Base-by-base conservation (phyloP, 352 stramenopile genomes). In the Blastocystis sp. region DNA sequence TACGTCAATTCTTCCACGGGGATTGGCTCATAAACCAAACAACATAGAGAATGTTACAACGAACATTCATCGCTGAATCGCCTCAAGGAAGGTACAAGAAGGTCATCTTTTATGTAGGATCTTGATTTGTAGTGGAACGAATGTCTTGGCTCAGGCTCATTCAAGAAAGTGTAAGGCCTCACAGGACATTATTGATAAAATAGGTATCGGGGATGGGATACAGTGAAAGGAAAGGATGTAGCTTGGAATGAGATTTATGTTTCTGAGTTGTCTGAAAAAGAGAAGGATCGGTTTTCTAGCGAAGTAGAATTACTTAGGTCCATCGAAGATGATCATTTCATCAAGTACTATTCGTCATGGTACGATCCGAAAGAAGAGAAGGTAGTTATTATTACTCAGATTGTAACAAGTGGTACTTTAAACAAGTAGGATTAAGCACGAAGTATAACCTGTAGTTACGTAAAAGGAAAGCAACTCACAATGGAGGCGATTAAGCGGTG, bases 211-310 rank as follows among this genome's bases (percentile, higher is more conserved):
- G 93, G 92, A 19, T 98, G 98, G 90, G 96, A 99, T 90, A 98
- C 95, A 29, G 95, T 97, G 87, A 95, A 98, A 89, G 96, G 96
- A 66, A 97, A 98, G 85, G 95, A 98, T 89, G 95, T 99, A 75
- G 96, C 96, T 16, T 99, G 96, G 96, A 98, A 98, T 88, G 94
- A 97, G 39, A 97, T 99, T 35, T 95, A 97, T 89, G 93, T 99
- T 61, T 92, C 91, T n/a, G 91, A 95, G 43, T 92, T 98, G n/a
- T 94, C 95, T 3, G 94, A 93, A 75, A 93, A 93, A 9, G 95
- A 98, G 90, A 94, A 97, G 74, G 86, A 90, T 58, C 92, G 95
- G 7, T 98, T 98, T 86, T 97, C 98, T 75, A 96, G 98, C 87
- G 95, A 98, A 91, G 95, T 98, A 51, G 92, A 96, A 85, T 90